These are phyloP conservation scores for Debaryomyces hansenii DNA, from an alignment of 805 yeast genomes.

Conservation along the genomic window DNA sequence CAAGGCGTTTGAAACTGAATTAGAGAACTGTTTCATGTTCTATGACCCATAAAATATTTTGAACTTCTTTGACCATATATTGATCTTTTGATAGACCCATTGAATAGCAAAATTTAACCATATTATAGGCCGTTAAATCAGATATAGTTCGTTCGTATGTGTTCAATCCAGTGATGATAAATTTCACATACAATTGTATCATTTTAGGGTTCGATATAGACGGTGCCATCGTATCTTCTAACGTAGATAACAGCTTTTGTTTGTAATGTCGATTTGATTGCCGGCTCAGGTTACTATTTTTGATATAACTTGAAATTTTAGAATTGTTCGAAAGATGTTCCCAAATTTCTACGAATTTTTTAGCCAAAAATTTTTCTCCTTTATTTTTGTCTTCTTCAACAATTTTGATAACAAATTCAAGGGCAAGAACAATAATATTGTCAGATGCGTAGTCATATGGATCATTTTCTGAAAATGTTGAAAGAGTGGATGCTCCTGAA, in stretches of 20 bases:
- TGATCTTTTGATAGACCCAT: conserved; percentile 24
- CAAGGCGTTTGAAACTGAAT: not conserved
- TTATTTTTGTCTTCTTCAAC: conserved; percentile 31
- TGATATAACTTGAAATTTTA: not conserved
- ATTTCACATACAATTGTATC: conserved; percentile 22
- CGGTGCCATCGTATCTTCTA: conserved; percentile 6
- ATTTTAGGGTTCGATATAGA: conserved; percentile 20
- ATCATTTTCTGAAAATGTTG: conserved; percentile 3
- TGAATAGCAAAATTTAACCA: conserved; percentile 28
- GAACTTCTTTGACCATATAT: conserved; percentile 21
- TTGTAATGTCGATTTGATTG: not conserved
- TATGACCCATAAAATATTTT: conserved; percentile 32
- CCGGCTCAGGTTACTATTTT: not conserved
- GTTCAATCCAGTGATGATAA: conserved; percentile 35
- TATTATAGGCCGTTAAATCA: conserved; percentile 34
- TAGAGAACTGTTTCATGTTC: conserved; percentile 2
- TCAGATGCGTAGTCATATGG: conserved; percentile 9
- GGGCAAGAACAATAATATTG: conserved; percentile 23
- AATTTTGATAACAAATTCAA: conserved; percentile 27
- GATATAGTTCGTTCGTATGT: conserved; percentile 43
- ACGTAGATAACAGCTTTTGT: conserved; percentile 1
- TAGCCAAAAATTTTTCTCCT: conserved; percentile 47
- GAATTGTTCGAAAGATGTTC: conserved; percentile 6
- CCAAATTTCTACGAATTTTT: conserved; percentile 51
- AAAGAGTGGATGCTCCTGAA: conserved; percentile 10